Evolutionary conservation across 305 asterid genomes (phyloP).

Genomic region (Rubia peregrina): DNA sequence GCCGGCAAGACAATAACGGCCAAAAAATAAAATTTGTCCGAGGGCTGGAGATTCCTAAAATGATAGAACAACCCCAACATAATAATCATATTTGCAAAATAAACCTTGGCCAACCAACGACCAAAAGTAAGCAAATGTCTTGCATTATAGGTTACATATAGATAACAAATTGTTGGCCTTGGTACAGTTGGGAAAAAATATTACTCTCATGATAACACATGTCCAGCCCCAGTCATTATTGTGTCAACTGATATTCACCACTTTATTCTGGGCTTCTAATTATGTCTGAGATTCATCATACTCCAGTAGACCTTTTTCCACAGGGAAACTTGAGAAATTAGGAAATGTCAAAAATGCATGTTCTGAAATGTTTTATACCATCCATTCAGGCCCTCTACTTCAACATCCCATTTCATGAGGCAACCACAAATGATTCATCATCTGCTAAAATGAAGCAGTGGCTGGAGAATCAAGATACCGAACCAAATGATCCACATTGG

Average conservation of each 20-base stretch:
- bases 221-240: background rate
- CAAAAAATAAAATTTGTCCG: too few relatives aligned
- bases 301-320: background rate
- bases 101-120: too few relatives aligned
- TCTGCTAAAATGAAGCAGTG: background rate
- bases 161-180: background rate
- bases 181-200: background rate
- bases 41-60: too few relatives aligned
- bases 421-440: background rate
- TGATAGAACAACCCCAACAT: too few relatives aligned
- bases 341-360: background rate
- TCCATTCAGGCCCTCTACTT: background rate
- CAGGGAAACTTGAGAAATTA: background rate
- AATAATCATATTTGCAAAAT: too few relatives aligned
- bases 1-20: too few relatives aligned
- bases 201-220: background rate
- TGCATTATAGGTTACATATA: too few relatives aligned
- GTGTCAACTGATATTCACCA: background rate
- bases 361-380: background rate
- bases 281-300: background rate
- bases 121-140: too few relatives aligned
- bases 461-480: background rate
- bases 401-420: constrained; percentile 1
- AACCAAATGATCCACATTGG: background rate
- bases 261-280: background rate